A percentile compares a stretch with the other conserved stretches of the same genome.
Conservation (phyloP, 78 protist genomes). For the Diacronema lutheri region DNA sequence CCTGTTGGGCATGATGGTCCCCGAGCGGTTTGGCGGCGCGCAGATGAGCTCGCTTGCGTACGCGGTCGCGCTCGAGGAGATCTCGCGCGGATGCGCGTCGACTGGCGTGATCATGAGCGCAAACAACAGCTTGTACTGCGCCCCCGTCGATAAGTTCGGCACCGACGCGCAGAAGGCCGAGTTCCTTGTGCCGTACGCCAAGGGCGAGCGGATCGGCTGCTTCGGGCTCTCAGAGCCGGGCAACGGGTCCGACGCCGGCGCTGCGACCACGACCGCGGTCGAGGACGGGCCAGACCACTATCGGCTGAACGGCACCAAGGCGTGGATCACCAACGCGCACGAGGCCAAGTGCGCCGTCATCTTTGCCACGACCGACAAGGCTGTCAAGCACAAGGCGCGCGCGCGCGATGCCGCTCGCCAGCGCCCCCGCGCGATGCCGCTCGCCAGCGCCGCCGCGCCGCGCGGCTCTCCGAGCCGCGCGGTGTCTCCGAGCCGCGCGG, state of each 20-base stretch:
- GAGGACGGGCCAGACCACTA: constrained; percentile 19
- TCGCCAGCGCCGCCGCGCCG: too few species aligned
- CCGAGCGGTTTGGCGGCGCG: constrained; percentile 78
- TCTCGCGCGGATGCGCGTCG: constrained; percentile 39
- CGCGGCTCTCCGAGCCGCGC: too few species aligned
- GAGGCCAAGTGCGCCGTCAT: constrained; percentile 28
- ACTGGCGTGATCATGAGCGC: constrained; percentile 36
- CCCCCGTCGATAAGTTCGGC: constrained; percentile 22
- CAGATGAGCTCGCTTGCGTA: constrained; percentile 71
- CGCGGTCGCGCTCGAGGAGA: constrained; percentile 84
- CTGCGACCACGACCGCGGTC: constrained; percentile 7
- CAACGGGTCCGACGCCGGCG: constrained; percentile 43
- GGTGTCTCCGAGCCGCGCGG: too few species aligned
- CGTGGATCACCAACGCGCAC: constrained; percentile 11
- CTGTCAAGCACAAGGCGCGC: not conserved
- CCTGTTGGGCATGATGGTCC: constrained; percentile 83
- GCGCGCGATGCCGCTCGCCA: too few species aligned
- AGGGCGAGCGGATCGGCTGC: constrained; percentile 19
- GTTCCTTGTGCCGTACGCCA: constrained; percentile 21
- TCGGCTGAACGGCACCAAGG: constrained; percentile 26
- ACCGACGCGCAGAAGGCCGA: constrained; percentile 20
- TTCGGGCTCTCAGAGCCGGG: constrained; percentile 42
- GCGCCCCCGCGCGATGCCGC: too few species aligned
- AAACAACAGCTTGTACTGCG: constrained; percentile 35
- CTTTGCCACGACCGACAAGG: constrained; percentile 36